Evolutionary conservation across 345 rosid species (phyloP).

Genomic region (sweet orange (Citrus sinensis)): DVS_A1.0 CM039164.1:24699001-24699500

Average conservation of each 20-base stretch:
- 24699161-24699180: constrained; percentile 65
- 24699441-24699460: constrained; percentile 31
- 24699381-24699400: constrained; percentile 23
- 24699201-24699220: constrained; percentile 26
- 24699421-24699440: constrained; percentile 26
- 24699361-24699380: constrained; percentile 1
- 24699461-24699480: constrained; percentile 36
- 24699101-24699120: constrained; percentile 65
- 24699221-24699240: constrained; percentile 5
- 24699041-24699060: constrained; percentile 77
- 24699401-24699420: constrained; percentile 26
- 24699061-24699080: constrained; percentile 95
- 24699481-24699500: constrained; percentile 18
- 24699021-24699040: constrained; percentile 84
- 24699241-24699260: neutral
- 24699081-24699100: constrained; percentile 57
- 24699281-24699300: neutral
- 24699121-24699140: constrained; percentile 65
- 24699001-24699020: constrained; percentile 94
- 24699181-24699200: constrained; percentile 85
- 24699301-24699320: neutral
- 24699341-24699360: neutral
- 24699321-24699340: constrained; percentile 3
- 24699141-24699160: constrained; percentile 50
- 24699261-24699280: neutral